Percentiles rank a stretch among this genome's conserved stretches.
Evolutionary conservation across 768 basidiomycete genomes (phyloP).

Genomic region (Rhodocollybia butyracea): DNA sequence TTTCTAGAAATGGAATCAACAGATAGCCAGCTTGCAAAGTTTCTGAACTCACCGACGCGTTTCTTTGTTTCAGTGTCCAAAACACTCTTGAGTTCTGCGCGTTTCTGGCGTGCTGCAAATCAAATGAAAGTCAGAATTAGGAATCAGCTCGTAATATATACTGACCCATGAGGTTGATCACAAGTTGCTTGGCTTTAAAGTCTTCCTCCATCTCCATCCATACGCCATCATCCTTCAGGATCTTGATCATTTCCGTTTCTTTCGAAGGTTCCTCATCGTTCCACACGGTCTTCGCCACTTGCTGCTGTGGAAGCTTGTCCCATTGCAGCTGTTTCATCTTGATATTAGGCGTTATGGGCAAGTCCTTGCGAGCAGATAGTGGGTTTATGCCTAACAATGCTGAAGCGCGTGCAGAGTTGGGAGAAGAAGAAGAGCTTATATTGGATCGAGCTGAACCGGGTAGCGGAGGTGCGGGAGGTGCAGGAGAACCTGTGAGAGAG

Average conservation of each 20-base stretch:
- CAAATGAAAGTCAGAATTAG: slow-evolving; percentile 15
- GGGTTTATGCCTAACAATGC: slow-evolving; percentile 57
- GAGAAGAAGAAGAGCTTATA: slow-evolving; percentile 7
- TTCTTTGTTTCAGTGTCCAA: slow-evolving; percentile 91
- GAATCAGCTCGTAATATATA: slow-evolving; percentile 11
- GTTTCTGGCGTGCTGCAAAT: slow-evolving; percentile 70
- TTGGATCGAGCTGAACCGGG: slow-evolving; percentile 17
- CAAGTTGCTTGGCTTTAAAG: slow-evolving; percentile 94
- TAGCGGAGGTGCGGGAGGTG: slow-evolving; percentile 33
- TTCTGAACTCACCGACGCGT: slow-evolving; percentile 70
- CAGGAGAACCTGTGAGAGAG: slow-evolving; percentile 12
- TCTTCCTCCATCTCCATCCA: slow-evolving; percentile 98
- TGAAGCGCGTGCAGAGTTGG: slow-evolving; percentile 55
- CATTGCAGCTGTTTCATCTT: slow-evolving; percentile 99
- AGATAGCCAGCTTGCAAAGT: neutral
- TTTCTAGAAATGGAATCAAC: slow-evolving; percentile 52
- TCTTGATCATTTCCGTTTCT: slow-evolving; percentile 78
- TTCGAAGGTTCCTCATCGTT: slow-evolving; percentile 63
- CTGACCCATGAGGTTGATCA: slow-evolving; percentile 83
- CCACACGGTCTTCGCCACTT: slow-evolving; percentile 85
- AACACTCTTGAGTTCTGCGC: slow-evolving; percentile 88
- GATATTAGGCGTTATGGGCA: slow-evolving; percentile 76
- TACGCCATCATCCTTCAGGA: slow-evolving; percentile 80
- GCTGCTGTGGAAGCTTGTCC: slow-evolving; percentile 94
- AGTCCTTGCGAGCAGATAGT: slow-evolving; percentile 73